Percentiles rank a stretch among this genome's conserved stretches.
These are phyloP conservation scores for Lolium perenne DNA, from an alignment of 176 grass and related monocot species.

Conservation along the genomic window DNA sequence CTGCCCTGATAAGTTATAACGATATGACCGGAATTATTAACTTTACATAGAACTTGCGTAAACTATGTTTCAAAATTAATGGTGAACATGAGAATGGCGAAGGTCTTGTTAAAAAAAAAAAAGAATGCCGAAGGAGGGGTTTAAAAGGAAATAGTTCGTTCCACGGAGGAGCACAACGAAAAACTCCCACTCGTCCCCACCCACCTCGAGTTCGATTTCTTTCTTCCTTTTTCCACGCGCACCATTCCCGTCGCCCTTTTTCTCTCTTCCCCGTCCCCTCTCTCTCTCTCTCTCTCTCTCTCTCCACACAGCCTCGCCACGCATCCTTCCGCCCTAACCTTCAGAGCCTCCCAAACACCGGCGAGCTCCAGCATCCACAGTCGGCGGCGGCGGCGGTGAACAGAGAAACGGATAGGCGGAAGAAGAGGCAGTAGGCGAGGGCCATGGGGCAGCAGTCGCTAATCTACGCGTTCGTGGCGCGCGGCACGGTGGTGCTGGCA, in stretches of 20 bases:
- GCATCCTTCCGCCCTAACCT: not conserved
- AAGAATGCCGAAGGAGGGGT: not conserved
- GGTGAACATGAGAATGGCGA: too few species aligned
- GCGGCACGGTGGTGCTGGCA: constrained; percentile 79
- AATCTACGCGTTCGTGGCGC: constrained; percentile 94
- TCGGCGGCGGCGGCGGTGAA: not conserved
- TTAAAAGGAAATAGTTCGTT: not conserved
- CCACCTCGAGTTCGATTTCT: constrained; percentile 34
- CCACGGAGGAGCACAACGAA: not conserved
- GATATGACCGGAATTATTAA: too few species aligned
- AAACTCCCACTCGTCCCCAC: constrained; percentile 10
- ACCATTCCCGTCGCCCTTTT: not conserved
- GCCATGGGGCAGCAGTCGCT: constrained; percentile 88
- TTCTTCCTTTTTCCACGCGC: constrained; percentile 21
- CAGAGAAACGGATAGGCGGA: not conserved
- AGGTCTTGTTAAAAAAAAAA: too few species aligned
- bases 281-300: not conserved
- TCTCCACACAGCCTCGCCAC: not conserved
- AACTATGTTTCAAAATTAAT: too few species aligned
- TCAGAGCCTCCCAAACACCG: not conserved
- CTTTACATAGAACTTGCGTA: too few species aligned
- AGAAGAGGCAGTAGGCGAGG: not conserved
- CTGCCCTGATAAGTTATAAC: too few species aligned
- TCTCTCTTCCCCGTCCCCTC: not conserved
- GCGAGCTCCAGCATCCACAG: not conserved